phyloP scores from a whole-genome alignment of 177 flowering plant species.

The Tripterygium wilfordii region DNA sequence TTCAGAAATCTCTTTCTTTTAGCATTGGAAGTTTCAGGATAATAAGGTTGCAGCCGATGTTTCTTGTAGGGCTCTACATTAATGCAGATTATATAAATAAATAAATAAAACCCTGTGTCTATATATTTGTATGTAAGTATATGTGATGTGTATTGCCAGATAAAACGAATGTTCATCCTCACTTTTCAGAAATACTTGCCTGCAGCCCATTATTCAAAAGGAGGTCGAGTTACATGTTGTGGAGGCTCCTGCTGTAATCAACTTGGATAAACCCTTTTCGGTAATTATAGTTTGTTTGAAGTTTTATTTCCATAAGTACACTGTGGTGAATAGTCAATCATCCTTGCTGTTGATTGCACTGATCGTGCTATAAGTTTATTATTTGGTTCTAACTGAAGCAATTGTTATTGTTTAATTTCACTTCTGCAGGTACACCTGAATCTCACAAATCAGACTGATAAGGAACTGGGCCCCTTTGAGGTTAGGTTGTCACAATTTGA shows the following conservation, averaged over 20 bases:
- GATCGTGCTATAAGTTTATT: too few species aligned
- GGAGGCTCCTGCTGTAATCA: constrained; percentile 61
- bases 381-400: too few species aligned
- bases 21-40: too few species aligned
- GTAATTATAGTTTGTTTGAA: constrained; percentile 30
- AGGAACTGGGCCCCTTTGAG: constrained; percentile 82
- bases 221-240: constrained; percentile 74
- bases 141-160: neutral
- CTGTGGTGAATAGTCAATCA: neutral
- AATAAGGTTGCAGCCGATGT: too few species aligned
- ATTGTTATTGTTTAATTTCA: too few species aligned
- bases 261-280: constrained; percentile 64
- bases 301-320: neutral
- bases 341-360: too few species aligned
- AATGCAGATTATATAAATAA: too few species aligned
- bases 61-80: too few species aligned
- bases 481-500: constrained; percentile 47
- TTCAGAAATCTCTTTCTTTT: too few species aligned
- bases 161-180: neutral
- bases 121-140: too few species aligned
- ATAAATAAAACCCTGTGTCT: too few species aligned
- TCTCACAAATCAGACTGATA: constrained; percentile 71
- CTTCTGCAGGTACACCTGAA: constrained; percentile 52
- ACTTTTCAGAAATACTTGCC: constrained; percentile 5
- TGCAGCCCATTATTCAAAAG: constrained; percentile 71